A percentile compares a stretch with the other conserved stretches of the same genome.
phyloP scores from a whole-genome alignment of 305 asterid species.

The Rubia tinctorum region DNA sequence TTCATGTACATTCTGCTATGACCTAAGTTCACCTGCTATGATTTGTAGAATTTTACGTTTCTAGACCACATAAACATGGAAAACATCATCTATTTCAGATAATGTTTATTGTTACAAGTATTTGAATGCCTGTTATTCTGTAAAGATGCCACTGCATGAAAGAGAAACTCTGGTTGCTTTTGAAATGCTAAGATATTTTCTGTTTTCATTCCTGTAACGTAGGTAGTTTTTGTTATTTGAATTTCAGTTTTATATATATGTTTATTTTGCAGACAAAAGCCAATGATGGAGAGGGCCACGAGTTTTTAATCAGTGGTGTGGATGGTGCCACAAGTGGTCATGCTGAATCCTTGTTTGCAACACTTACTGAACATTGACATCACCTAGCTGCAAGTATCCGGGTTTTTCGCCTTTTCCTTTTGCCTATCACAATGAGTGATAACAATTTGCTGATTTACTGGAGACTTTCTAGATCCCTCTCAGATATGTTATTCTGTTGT shows the following conservation, averaged over 20 bases:
- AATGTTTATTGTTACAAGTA: not conserved
- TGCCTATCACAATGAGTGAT: not conserved
- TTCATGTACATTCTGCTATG: not conserved
- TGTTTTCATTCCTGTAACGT: not conserved
- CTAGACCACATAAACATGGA: not conserved
- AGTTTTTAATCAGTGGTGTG: slow-evolving; percentile 67
- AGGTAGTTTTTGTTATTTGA: not conserved
- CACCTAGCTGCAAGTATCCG: slow-evolving; percentile 91
- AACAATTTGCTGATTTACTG: not conserved
- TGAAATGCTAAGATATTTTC: not conserved
- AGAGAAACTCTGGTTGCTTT: not conserved
- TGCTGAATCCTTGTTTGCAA: slow-evolving; percentile 84
- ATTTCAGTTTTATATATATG: not conserved
- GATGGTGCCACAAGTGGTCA: slow-evolving; percentile 78
- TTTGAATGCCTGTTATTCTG: slow-evolving; percentile 4
- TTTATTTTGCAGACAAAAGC: slow-evolving; percentile 66
- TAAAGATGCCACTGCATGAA: not conserved
- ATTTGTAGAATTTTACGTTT: not conserved
- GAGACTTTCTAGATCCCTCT: not conserved
- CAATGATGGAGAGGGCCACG: slow-evolving; percentile 97
- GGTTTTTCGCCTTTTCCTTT: slow-evolving; percentile 30
- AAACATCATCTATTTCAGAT: not conserved
- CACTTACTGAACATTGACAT: slow-evolving; percentile 89
- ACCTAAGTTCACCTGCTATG: not conserved
- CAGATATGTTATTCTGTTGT: slow-evolving; percentile 1